Base-by-base conservation (phyloP, 2,329 filamentous ascomycete genomes). In the Dactylonectria macrodidyma region DNA sequence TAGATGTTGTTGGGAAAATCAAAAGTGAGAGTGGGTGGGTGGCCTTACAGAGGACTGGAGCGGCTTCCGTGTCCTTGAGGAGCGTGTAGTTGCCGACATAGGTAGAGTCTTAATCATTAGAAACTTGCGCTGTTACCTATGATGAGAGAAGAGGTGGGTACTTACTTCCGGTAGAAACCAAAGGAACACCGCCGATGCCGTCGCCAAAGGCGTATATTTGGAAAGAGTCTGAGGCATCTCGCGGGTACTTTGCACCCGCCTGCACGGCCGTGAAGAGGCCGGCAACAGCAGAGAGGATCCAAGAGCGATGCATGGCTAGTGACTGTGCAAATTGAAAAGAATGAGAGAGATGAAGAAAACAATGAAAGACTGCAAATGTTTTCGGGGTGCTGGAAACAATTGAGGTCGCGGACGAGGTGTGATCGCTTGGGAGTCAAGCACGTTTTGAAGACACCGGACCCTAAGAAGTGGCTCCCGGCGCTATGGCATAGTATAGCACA, bases 31-130 rank as follows among this genome's bases (percentile, higher is more conserved):
- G 59, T 30, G 34, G 14, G 59, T 30, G 34, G 44, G 41, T 46
- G 52, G 36, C 10, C 67, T 63, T 41, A 56, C 65, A 63, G 41
- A 67, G 51, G 22, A 67, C 59, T 16, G 67, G 63, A 55, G 67
- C 63, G 33, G 67, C 63, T 46, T 69, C 56, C 51, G 50, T 19
- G 54, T 60, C 33, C 16, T 54, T 34, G 19, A 67, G 41, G 22
- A 48, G 38, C 14, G 36, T 52, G 36, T 63, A 64, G 46, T 66
- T 46, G 14, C 64, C 67, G 5, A 69, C n/a, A 30, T 59, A 67
- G 26, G 57, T 59, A n/a, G 60, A 26, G 12, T 38, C 67, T 64
- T 38, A 46, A 11, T 16, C 46, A 60, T 41, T 12, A n/a, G 34
- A 47, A 19, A 36, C 12, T n/a, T 30, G 34, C 2, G 14, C 24